Conservation (phyloP, 345 rosid genomes). For the Populus deltoides region DNA sequence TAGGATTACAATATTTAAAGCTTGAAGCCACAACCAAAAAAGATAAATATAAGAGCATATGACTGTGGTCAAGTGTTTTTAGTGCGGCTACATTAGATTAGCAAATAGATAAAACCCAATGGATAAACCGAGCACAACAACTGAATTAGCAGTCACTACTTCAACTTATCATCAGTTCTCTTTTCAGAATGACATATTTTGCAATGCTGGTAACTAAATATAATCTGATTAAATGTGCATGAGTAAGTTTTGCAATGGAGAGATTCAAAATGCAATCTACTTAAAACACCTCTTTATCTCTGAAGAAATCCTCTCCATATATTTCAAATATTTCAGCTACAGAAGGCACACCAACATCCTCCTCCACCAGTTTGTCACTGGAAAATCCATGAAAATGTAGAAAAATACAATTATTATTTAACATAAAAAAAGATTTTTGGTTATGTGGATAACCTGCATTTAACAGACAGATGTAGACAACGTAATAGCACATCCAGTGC, state of each 20-base stretch:
- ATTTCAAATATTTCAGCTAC: constrained; percentile 79
- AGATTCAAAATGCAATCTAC: background rate
- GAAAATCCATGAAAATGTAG: constrained; percentile 17
- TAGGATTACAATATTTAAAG: constrained; percentile 11
- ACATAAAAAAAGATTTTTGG: background rate
- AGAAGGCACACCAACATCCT: constrained; percentile 55
- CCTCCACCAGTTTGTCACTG: constrained; percentile 78
- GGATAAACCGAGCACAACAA: background rate
- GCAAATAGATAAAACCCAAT: constrained; percentile 4
- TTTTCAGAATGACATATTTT: background rate
- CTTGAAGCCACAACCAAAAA: background rate
- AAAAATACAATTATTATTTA: constrained; percentile 2
- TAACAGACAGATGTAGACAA: background rate
- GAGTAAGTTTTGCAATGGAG: background rate
- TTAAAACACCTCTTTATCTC: constrained; percentile 76
- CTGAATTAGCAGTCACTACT: background rate
- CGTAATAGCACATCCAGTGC: background rate
- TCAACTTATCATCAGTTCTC: background rate
- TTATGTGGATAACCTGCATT: constrained; percentile 9
- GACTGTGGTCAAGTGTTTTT: background rate
- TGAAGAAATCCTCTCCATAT: constrained; percentile 77
- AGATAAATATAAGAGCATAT: background rate
- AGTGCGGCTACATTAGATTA: background rate
- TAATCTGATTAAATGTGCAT: background rate
- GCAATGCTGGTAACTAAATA: background rate